phyloP scores from a whole-genome alignment of 148 eudicot species.

The Spergularia marina region DNA sequence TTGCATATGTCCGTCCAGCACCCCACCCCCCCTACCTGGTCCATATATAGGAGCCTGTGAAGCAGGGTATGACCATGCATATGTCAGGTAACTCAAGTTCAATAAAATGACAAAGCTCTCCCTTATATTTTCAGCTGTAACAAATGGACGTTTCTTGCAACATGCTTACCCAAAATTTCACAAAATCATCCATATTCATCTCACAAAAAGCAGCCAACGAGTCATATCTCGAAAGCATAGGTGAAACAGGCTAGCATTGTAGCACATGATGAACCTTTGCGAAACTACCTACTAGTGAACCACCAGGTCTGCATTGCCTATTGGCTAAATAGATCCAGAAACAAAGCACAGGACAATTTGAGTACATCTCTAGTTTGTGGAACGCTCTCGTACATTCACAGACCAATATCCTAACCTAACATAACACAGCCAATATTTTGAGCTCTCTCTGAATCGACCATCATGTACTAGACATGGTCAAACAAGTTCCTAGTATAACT shows the following conservation, averaged over 20 bases:
- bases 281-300: background rate
- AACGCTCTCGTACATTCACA: background rate
- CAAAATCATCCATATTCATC: background rate
- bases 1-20: too few relatives aligned
- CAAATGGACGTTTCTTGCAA: background rate
- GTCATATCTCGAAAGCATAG: background rate
- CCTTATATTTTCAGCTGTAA: background rate
- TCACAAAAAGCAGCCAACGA: background rate
- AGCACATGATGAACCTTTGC: background rate
- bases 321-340: too few relatives aligned
- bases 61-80: background rate
- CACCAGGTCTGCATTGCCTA: background rate
- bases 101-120: background rate
- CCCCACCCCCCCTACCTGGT: too few relatives aligned
- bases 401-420: background rate
- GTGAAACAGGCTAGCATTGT: background rate
- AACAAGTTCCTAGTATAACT: too few relatives aligned
- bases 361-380: background rate
- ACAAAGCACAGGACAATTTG: background rate
- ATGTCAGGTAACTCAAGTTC: background rate
- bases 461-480: too few relatives aligned
- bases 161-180: constrained; percentile 1
- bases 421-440: too few relatives aligned
- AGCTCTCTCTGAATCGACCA: background rate
- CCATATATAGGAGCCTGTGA: too few relatives aligned